Evolutionary conservation across 768 basidiomycete genomes (phyloP), one percentile per base, ranked within the genome.

Genomic region (Amanita phalloides): DNA sequence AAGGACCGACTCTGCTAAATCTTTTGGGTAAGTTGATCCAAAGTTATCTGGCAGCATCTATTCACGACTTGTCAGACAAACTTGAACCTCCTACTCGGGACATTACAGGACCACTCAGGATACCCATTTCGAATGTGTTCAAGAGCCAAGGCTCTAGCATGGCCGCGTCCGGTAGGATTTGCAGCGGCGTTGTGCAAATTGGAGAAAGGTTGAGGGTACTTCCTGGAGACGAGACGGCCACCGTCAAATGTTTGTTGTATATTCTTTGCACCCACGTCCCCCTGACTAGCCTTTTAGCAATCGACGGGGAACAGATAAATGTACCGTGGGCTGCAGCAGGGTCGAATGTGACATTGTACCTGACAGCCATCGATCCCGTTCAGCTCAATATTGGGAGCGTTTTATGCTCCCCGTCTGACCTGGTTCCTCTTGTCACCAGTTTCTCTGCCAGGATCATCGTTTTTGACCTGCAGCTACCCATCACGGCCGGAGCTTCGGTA

Each of bases 101-200:
- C 48, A 82, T 94, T 44, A 72, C 75, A 3, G 74, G 81, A 0
- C 84, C 94, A 0, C 65, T 95, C 21, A 80, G 96, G 35, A 74
- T 97, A 42, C 96, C 96, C 0, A 79, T 98, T 20, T 87, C 92
- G 10, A 98, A 99, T 63, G 90, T 98, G 3, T 98, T 95, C 75
- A 94, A 85, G 65, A 87, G 89, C 3, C 84, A 86, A 61, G 80
- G 84, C 13, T 81, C 88, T 2, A 79, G 86, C 2, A 80, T 79
- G 4, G 87, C 82, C 0, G 81, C 97, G 0, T 78, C 84, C 21
- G 96, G 96, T 14, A 71, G 93, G 46, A 69, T 98, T 41, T 89
- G 84, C 59, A 82, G 85, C 39, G 96, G 96, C 4, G 72, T 97
- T 35, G 76, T 97, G 3, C 94, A 97, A 66, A 86, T 93, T 2